Base-by-base conservation (phyloP, 306 rosid genomes). In the Citrullus colocynthis region DNA sequence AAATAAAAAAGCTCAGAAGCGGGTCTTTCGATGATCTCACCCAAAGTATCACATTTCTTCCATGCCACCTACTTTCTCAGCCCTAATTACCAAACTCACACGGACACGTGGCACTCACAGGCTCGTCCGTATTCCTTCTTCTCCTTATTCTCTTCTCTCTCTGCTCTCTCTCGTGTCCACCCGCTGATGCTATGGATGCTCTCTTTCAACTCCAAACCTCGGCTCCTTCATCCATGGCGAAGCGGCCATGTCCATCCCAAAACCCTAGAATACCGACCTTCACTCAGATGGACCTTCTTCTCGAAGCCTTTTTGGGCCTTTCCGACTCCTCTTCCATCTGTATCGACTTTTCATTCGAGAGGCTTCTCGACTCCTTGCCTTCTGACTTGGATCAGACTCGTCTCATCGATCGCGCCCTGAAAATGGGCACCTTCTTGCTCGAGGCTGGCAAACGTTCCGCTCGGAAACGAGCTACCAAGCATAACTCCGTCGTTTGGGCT, bases 241-340 rank as follows among this genome's bases (percentile, higher is more conserved):
- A 94, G 83, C 90, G 98, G 64, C 96, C 94, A 5, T 94, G 98
- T 74, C 91, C 98, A 2, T 86, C 96, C 6, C 92, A 89, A 85
- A 90, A 89, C 90, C 96, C 96, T 84, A 83, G 85, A 24, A 49
- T 70, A 39, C 87, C 69, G 15, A 82, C 75, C 79, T 87, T 79
- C 60, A 42, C 81, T 61, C 90, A 81, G 18, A 76, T 82, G 20
- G 91, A 88, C 74, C 49, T 66, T 17, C 86, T 86, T 39, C 90
- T 92, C 15, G 84, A 85, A 8, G 41, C 89, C 2, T 93, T 95
- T 57, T 88, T 92, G 16, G 79, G 83, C 45, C 88, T 89, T 34
- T 84, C 97, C 1, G 92, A 90, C 20, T 80, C 87, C 2, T 84
- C 81, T 4, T 79, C 90, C 37, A 57, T 79, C 66, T 84, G 92